phyloP scores from a whole-genome alignment of 208 protist species.

The Leishmania guyanensis region DNA sequence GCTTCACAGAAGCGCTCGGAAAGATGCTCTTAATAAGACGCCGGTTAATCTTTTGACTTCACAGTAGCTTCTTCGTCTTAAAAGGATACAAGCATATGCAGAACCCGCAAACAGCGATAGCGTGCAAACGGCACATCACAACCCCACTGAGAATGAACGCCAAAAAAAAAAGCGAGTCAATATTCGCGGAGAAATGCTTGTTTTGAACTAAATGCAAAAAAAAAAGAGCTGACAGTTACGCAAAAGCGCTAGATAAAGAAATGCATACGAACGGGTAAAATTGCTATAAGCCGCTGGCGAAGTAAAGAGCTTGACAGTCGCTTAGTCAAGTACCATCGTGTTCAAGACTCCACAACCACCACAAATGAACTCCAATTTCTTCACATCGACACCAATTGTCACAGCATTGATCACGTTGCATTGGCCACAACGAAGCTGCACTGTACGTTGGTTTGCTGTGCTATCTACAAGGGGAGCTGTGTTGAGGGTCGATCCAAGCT shows the following conservation, averaged over 20 bases:
- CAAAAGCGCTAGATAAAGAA: background rate
- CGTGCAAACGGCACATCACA: no score
- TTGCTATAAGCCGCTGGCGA: background rate
- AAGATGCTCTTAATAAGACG: background rate
- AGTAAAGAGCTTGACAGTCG: background rate
- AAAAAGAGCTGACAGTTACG: background rate
- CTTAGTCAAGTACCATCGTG: constrained; percentile 49
- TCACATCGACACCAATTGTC: constrained; percentile 37
- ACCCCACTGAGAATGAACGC: background rate
- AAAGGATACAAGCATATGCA: background rate
- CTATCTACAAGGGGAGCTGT: constrained; percentile 1
- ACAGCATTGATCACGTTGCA: constrained; percentile 59
- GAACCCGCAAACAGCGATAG: background rate
- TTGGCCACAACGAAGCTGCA: constrained; percentile 73
- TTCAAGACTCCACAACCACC: constrained; percentile 73
- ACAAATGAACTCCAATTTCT: constrained; percentile 71
- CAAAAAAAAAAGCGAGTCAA: background rate
- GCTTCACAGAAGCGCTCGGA: background rate
- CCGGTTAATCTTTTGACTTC: background rate
- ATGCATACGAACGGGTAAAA: background rate
- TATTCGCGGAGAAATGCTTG: background rate
- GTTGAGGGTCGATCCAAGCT: constrained; percentile 29
- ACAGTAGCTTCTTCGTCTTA: background rate
- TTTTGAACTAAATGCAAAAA: background rate
- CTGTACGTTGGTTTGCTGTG: background rate